Conservation (phyloP, 352 stramenopile genomes). For the Pythium myriotylum region DNA sequence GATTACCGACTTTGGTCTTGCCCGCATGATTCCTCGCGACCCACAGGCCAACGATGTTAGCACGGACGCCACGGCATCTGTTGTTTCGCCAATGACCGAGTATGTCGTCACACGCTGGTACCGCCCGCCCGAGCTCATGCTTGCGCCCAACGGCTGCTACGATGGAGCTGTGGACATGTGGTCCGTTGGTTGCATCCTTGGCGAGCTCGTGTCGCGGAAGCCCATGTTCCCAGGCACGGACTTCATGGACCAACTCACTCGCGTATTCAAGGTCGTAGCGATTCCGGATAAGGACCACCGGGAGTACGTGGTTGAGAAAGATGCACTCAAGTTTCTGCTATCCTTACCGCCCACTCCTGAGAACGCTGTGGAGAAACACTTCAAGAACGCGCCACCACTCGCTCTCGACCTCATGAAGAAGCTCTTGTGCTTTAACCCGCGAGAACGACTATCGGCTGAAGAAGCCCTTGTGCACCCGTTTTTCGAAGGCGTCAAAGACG, state of each 20-base stretch:
- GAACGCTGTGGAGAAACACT: slow-evolving; percentile 63
- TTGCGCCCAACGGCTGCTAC: slow-evolving; percentile 90
- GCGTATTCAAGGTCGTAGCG: slow-evolving; percentile 76
- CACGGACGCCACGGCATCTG: slow-evolving; percentile 11
- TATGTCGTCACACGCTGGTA: slow-evolving; percentile 94
- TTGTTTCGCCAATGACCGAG: slow-evolving; percentile 81
- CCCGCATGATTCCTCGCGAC: slow-evolving; percentile 79
- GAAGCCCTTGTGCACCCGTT: slow-evolving; percentile 89
- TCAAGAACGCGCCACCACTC: slow-evolving; percentile 44
- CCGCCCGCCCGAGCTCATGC: slow-evolving; percentile 91
- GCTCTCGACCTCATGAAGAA: slow-evolving; percentile 81
- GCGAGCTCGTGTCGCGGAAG: slow-evolving; percentile 84
- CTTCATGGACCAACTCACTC: slow-evolving; percentile 87
- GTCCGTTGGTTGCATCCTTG: slow-evolving; percentile 93
- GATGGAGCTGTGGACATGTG: slow-evolving; percentile 87
- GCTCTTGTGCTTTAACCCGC: slow-evolving; percentile 92
- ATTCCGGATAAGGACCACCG: slow-evolving; percentile 65
- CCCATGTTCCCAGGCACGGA: slow-evolving; percentile 79
- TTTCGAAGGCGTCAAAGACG: slow-evolving; percentile 88
- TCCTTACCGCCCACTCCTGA: slow-evolving; percentile 56
- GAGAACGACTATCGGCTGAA: slow-evolving; percentile 88
- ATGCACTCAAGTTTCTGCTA: slow-evolving; percentile 84
- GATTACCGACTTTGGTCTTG: slow-evolving; percentile 95
- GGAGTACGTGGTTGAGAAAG: slow-evolving; percentile 80
- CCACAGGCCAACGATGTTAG: slow-evolving; percentile 21